A percentile compares a stretch with the other conserved stretches of the same genome.
Conservation (phyloP, 2,329 filamentous ascomycete genomes). For the Colletotrichum lupini region DNA sequence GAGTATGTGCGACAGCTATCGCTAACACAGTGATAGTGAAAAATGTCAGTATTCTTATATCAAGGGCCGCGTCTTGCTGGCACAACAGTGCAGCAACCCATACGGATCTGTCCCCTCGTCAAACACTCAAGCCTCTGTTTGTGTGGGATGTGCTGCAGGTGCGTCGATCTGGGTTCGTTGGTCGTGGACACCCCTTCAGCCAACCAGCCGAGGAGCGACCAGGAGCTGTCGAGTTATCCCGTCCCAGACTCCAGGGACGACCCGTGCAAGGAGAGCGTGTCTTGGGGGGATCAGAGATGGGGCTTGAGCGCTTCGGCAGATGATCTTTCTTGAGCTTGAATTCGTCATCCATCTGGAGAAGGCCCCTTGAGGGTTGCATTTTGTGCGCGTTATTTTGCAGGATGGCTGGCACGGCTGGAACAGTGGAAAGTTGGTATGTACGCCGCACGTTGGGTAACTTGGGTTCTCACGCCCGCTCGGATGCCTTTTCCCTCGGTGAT, state of each 20-base stretch:
- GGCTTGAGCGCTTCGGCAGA: conserved; percentile 29
- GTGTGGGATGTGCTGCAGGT: conserved; percentile 25
- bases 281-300: neutral
- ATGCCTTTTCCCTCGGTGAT: neutral
- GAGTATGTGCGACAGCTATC: neutral
- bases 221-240: neutral
- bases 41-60: neutral
- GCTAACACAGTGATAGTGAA: neutral
- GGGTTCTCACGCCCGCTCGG: neutral
- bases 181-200: neutral
- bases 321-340: conserved; percentile 20
- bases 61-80: neutral
- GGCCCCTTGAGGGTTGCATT: conserved; percentile 5
- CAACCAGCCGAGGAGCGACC: conserved; percentile 1
- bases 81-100: neutral
- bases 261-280: conserved; percentile 12
- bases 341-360: conserved; percentile 18
- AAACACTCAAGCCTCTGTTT: conserved; percentile 18
- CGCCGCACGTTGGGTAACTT: neutral
- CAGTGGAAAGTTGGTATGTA: neutral
- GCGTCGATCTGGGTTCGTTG: conserved; percentile 19
- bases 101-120: conserved; percentile 15
- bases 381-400: conserved; percentile 11
- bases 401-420: neutral
- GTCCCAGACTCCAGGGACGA: conserved; percentile 9